Percentiles rank a stretch among this genome's conserved stretches.
phyloP scores from a whole-genome alignment of 2,329 filamentous ascomycete species.

The Fusarium sp. region DNA sequence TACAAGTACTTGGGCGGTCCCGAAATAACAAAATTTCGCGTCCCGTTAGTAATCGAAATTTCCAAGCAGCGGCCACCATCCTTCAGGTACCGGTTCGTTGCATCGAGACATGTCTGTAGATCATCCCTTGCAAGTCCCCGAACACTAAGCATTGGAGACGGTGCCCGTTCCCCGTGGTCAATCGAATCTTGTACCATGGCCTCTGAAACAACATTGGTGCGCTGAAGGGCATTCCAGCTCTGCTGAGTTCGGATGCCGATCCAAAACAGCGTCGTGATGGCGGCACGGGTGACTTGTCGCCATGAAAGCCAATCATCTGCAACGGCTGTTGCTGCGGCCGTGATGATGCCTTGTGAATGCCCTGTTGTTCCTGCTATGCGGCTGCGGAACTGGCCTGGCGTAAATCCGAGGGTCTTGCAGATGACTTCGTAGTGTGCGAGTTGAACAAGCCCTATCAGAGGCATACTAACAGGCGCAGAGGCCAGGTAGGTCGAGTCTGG shows the following conservation, averaged over 20 bases:
- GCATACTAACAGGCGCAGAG: slow-evolving; percentile 18
- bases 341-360: slow-evolving; percentile 26
- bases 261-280: slow-evolving; percentile 21
- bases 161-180: slow-evolving; percentile 19
- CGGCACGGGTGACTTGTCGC: slow-evolving; percentile 14
- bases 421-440: slow-evolving; percentile 22
- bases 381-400: slow-evolving; percentile 18
- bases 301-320: slow-evolving; percentile 22
- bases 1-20: slow-evolving; percentile 23
- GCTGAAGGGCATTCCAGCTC: slow-evolving; percentile 8
- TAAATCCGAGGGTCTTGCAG: slow-evolving; percentile 20
- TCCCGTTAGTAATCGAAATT: slow-evolving; percentile 18
- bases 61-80: background rate
- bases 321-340: slow-evolving; percentile 2
- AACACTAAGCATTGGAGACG: slow-evolving; percentile 22
- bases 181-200: slow-evolving; percentile 22
- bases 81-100: slow-evolving; percentile 21
- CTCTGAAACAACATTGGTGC: slow-evolving; percentile 6
- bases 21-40: slow-evolving; percentile 21
- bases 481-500: slow-evolving; percentile 10
- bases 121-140: slow-evolving; percentile 12
- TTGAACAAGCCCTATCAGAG: slow-evolving; percentile 21
- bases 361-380: slow-evolving; percentile 22
- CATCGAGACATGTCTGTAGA: slow-evolving; percentile 14
- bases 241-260: slow-evolving; percentile 25